Evolutionary conservation across 176 grass and related monocot genomes (phyloP).

Genomic region (Phragmites australis): DNA sequence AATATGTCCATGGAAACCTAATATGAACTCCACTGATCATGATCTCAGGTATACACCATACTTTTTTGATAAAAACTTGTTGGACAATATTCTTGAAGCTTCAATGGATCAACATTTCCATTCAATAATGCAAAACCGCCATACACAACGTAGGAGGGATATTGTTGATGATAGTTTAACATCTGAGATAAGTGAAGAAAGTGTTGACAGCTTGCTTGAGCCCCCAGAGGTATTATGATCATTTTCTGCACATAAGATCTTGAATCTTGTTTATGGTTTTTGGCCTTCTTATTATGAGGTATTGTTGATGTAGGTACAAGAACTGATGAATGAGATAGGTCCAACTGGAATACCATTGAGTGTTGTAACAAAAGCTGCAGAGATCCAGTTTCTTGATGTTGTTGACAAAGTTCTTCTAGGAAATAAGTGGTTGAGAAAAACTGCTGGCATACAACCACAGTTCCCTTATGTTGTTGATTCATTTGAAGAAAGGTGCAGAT

Average conservation of each 20-base stretch:
- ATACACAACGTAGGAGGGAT: constrained; percentile 55
- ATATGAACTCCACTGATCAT: background rate
- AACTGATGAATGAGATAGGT: constrained; percentile 96
- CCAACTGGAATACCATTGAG: constrained; percentile 81
- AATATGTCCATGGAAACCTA: background rate
- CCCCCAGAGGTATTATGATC: constrained; percentile 74
- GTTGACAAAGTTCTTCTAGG: constrained; percentile 84
- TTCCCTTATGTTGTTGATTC: constrained; percentile 91
- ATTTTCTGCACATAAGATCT: constrained; percentile 25
- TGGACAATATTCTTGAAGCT: constrained; percentile 97
- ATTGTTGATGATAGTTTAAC: constrained; percentile 74
- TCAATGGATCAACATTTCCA: constrained; percentile 94
- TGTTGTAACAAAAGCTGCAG: constrained; percentile 77
- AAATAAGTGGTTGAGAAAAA: constrained; percentile 97
- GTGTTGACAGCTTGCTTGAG: constrained; percentile 73
- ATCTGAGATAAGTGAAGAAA: constrained; percentile 89
- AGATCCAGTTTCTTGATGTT: constrained; percentile 83
- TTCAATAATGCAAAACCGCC: constrained; percentile 85
- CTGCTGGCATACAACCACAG: constrained; percentile 78
- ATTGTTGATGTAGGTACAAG: constrained; percentile 61
- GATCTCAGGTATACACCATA: constrained; percentile 90
- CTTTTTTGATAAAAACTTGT: constrained; percentile 91
- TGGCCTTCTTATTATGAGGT: constrained; percentile 16
- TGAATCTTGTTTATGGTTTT: background rate
- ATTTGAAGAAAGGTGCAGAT: constrained; percentile 87